Evolutionary conservation across 2,329 filamentous ascomycete species (phyloP).

Genomic region (Alternaria triticina): DNA sequence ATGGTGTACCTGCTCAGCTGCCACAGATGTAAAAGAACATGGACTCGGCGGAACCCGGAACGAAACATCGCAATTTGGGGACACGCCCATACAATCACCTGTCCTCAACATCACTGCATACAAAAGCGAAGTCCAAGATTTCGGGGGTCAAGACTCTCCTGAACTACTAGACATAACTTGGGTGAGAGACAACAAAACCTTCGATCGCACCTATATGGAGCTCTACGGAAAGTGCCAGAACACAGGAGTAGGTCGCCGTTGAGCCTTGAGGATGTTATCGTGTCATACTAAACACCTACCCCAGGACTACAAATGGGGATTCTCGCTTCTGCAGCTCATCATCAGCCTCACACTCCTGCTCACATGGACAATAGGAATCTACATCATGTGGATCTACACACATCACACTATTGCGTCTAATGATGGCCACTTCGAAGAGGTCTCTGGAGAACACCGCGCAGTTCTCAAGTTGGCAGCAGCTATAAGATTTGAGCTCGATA

Average conservation of each 20-base stretch:
- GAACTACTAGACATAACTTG: not conserved
- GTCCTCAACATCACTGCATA: not conserved
- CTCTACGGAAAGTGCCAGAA: not conserved
- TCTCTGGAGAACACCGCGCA: not conserved
- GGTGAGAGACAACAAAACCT: not conserved
- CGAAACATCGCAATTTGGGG: not conserved
- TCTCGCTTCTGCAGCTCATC: not conserved
- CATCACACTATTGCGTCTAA: not conserved
- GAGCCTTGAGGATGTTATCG: fast-evolving
- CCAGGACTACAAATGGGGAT: not conserved
- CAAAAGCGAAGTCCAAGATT: fast-evolving
- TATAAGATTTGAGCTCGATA: not conserved
- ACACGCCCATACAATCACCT: not conserved
- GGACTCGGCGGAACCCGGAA: not conserved
- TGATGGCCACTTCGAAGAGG: not conserved
- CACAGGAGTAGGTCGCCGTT: not conserved
- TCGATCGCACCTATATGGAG: not conserved
- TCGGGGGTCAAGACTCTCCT: not conserved
- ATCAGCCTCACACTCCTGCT: not conserved
- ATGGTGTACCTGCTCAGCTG: not conserved
- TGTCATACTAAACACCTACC: fast-evolving
- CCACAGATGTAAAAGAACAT: not conserved
- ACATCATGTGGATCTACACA: not conserved
- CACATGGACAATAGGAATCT: not conserved
- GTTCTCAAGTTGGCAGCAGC: not conserved